A percentile compares a stretch with the other conserved stretches of the same genome.
phyloP scores from a whole-genome alignment of 257 asterid genomes.

The Fraxinus pennsylvanica region DNA sequence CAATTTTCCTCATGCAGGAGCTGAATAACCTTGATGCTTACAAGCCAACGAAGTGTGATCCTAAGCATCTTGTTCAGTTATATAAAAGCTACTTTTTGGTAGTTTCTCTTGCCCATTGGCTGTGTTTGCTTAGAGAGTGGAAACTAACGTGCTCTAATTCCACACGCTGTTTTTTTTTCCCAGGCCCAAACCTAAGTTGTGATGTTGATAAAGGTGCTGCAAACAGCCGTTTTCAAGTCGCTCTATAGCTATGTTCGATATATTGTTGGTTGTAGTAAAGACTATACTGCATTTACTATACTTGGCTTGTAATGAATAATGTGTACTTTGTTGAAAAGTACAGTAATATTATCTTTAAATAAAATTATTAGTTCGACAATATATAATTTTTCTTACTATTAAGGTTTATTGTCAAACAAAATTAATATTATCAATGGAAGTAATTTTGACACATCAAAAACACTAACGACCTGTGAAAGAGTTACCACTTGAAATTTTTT shows the following conservation, averaged over 20 bases:
- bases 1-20: conserved; percentile 36
- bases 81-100: conserved; percentile 34
- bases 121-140: background rate
- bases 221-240: background rate
- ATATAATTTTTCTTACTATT: too few species aligned
- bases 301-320: background rate
- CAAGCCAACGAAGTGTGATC: conserved; percentile 45
- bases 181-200: conserved; percentile 30
- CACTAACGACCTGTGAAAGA: too few species aligned
- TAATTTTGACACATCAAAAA: too few species aligned
- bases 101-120: background rate
- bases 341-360: background rate
- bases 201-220: background rate
- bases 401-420: too few species aligned
- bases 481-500: too few species aligned
- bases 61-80: conserved; percentile 14
- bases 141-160: background rate
- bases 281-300: background rate
- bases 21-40: conserved; percentile 52
- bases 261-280: background rate
- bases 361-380: too few species aligned
- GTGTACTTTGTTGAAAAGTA: background rate
- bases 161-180: conserved; percentile 10
- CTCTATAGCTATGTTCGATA: background rate
- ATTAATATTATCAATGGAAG: too few species aligned